Conservation (phyloP, 2,329 filamentous ascomycete species). For the Neoarthrinium moseri region DNA sequence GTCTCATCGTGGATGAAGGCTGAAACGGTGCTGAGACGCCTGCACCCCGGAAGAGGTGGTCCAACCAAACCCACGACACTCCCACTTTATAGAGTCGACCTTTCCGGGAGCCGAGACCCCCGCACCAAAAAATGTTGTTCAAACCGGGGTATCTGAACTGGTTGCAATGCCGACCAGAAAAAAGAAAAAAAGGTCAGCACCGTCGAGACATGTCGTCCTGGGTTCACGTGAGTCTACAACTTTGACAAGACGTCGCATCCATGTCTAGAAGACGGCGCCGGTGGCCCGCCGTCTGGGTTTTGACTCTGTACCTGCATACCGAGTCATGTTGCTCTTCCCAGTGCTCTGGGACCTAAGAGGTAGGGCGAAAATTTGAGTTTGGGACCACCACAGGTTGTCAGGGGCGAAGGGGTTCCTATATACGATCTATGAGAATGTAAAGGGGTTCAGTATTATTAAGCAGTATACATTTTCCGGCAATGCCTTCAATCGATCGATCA, state of each 20-base stretch:
- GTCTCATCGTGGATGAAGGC: background rate
- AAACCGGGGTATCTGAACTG: background rate
- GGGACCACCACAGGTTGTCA: background rate
- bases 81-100: background rate
- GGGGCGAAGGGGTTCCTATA: too few species aligned
- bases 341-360: background rate
- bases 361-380: background rate
- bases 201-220: too few species aligned
- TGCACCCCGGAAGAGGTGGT: background rate
- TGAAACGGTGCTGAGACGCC: constrained; percentile 21
- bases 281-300: too few species aligned
- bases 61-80: background rate
- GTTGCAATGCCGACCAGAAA: background rate
- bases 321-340: too few species aligned
- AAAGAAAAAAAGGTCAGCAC: too few species aligned
- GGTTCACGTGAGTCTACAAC: too few species aligned
- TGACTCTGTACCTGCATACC: too few species aligned
- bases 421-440: background rate
- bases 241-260: too few species aligned
- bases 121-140: background rate
- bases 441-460: constrained; percentile 2
- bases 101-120: background rate
- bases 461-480: background rate
- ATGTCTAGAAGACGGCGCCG: too few species aligned
- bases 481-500: background rate